These are phyloP conservation scores for Neopestalotiopsis sp. DNA, from an alignment of 2,329 filamentous ascomycete species.

Conservation along the genomic window DNA sequence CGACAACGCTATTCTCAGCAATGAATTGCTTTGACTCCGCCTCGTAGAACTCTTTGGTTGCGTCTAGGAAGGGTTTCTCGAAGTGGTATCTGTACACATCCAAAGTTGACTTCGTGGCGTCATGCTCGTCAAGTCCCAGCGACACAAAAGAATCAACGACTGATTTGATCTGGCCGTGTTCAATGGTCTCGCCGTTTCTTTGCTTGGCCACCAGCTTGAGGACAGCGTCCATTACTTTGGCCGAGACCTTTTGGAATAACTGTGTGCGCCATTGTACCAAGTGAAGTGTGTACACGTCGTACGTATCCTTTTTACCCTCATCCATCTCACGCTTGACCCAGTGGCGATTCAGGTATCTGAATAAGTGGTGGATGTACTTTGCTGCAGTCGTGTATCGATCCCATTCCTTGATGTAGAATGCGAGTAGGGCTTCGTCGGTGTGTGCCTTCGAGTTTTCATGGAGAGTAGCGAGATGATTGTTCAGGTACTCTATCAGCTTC, in stretches of 20 bases:
- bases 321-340: constrained; percentile 99
- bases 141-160: constrained; percentile 97
- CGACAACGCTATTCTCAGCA: constrained; percentile 94
- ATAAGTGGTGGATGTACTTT: constrained; percentile 97
- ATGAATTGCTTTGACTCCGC: constrained; percentile 94
- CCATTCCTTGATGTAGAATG: constrained; percentile 97
- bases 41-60: constrained; percentile 85
- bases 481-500: constrained; percentile 86
- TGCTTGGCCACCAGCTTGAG: constrained; percentile 96
- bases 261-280: constrained; percentile 94
- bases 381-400: constrained; percentile 92
- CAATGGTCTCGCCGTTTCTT: constrained; percentile 95
- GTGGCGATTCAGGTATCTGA: constrained; percentile 94
- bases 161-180: constrained; percentile 94
- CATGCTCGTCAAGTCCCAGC: constrained; percentile 89
- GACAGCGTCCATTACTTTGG: constrained; percentile 93
- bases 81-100: constrained; percentile 95
- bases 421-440: constrained; percentile 85
- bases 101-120: constrained; percentile 90
- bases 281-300: constrained; percentile 97
- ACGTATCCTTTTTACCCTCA: constrained; percentile 97
- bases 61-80: constrained; percentile 86
- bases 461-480: constrained; percentile 74
- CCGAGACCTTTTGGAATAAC: constrained; percentile 82
- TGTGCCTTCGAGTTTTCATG: constrained; percentile 77